Conservation (phyloP, 2,329 filamentous ascomycete genomes). For the Trichoderma atroviride region DNA sequence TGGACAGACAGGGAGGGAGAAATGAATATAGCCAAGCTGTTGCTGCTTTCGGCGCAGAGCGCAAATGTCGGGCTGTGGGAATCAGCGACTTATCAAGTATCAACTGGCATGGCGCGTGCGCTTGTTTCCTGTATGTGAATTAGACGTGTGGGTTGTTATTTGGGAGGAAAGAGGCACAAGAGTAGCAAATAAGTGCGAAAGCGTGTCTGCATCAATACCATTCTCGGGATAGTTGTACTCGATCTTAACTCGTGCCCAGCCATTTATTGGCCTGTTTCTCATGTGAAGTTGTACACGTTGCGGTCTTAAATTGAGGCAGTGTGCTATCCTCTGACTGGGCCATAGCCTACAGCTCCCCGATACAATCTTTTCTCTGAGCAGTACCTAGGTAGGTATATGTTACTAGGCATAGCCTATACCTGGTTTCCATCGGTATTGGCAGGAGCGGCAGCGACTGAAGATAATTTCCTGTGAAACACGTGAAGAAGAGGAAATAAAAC, state of each 20-base stretch:
- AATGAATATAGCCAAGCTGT: neutral
- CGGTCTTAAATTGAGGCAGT: too few relatives aligned
- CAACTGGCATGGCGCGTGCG: slow-evolving; percentile 20
- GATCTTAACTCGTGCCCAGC: slow-evolving; percentile 10
- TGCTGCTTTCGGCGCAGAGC: neutral
- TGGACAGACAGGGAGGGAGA: neutral
- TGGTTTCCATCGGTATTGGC: neutral
- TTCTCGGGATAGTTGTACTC: slow-evolving; percentile 9
- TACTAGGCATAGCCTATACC: neutral
- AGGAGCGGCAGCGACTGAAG: neutral
- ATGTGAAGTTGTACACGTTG: neutral
- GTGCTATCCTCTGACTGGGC: neutral
- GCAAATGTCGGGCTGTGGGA: neutral
- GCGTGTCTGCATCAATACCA: slow-evolving; percentile 18
- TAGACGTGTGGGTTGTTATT: slow-evolving; percentile 16
- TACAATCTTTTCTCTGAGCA: too few relatives aligned
- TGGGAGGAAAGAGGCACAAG: slow-evolving; percentile 12
- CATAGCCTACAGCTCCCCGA: too few relatives aligned
- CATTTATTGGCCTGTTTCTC: neutral
- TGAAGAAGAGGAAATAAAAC: neutral
- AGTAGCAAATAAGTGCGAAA: slow-evolving; percentile 25
- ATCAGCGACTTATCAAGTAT: neutral
- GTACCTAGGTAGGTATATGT: too few relatives aligned
- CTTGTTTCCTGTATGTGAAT: slow-evolving; percentile 15
- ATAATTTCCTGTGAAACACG: neutral